Evolutionary conservation across 1,284 basidiomycete genomes (phyloP), one percentile per base, ranked within the genome.

Genomic region (Cutaneotrichosporon sp.): DNA sequence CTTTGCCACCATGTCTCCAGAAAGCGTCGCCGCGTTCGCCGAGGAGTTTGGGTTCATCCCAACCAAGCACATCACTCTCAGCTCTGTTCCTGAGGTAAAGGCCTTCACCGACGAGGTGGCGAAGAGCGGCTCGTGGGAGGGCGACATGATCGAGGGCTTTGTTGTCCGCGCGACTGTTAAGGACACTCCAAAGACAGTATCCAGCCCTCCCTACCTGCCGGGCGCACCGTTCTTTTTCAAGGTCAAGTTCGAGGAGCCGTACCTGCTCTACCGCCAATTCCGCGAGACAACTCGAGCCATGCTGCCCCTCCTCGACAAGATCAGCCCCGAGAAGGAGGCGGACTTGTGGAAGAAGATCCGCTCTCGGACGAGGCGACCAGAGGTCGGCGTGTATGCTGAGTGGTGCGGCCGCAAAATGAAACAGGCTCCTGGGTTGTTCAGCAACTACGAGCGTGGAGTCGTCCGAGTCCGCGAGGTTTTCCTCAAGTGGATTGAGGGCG

Each of bases 221-320:
- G 90, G 90, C 16, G 88, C 91, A 7, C 89, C 91, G 0, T 97
- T 98, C 84, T 98, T 99, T 85, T 99, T 97, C 88, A 99, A 99
- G 79, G 86, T 99, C 82, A 99, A 99, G 79, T 99, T 97, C 78
- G 94, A 98, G 79, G 93, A 99, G 77, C 96, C 96, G 0, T 99
- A 99, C 77, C 88, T 98, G 83, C 96, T 97, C 88, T 98, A 98
- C 81, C 88, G 97, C 58, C 92, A 97, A 76, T 99, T 94, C 94
- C 85, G 97, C 61, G 97, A 99, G 80, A 85, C 96, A 58, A 98
- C 97, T 8, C 90, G 92, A 74, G 82, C 78, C 21, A 82, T 96
- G 36, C 83, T 97, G 7, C 81, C 83, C 1, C 67, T 82, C 4
- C 62, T 76, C 34, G 50, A 61, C 21, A 56, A 61, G 57, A 32